phyloP scores from a whole-genome alignment of 2,329 filamentous ascomycete genomes.

The Arthrobotrys sphaeroides region DNA sequence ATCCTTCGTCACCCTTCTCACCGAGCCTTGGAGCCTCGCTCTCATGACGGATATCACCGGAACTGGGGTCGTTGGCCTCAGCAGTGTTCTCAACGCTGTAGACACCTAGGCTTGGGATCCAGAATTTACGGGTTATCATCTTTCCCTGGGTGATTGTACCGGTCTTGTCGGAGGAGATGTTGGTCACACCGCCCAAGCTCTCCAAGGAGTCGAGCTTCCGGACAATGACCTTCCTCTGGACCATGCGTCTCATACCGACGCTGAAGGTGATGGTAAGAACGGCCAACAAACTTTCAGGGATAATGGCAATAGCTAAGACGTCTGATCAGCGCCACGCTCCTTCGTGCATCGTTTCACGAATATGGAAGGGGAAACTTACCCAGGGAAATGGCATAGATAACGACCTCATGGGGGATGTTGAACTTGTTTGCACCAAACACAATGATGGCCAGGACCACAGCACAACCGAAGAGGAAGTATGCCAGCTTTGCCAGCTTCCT shows the following conservation, averaged over 20 bases:
- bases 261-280: slow-evolving; percentile 65
- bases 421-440: slow-evolving; percentile 71
- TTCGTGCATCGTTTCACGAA: slow-evolving; percentile 60
- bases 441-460: slow-evolving; percentile 70
- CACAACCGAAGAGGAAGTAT: slow-evolving; percentile 70
- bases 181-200: slow-evolving; percentile 68
- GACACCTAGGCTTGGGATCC: slow-evolving; percentile 69
- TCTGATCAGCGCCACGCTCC: slow-evolving; percentile 52
- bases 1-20: slow-evolving; percentile 52
- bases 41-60: slow-evolving; percentile 66
- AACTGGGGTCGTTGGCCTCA: slow-evolving; percentile 69
- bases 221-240: slow-evolving; percentile 51
- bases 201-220: slow-evolving; percentile 62
- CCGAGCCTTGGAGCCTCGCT: slow-evolving; percentile 62
- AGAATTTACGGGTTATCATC: slow-evolving; percentile 71
- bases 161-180: slow-evolving; percentile 68
- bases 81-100: slow-evolving; percentile 68
- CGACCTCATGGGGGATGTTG: slow-evolving; percentile 68
- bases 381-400: slow-evolving; percentile 71
- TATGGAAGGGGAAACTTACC: slow-evolving; percentile 64
- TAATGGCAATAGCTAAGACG: slow-evolving; percentile 67
- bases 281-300: slow-evolving; percentile 72
- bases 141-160: slow-evolving; percentile 72
- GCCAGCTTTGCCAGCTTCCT: slow-evolving; percentile 75
- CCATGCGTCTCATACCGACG: slow-evolving; percentile 59